Percentiles rank a stretch among this genome's conserved stretches.
These are phyloP conservation scores for Gossypium australe DNA, from an alignment of 345 rosid genomes.

Conservation along the genomic window DNA sequence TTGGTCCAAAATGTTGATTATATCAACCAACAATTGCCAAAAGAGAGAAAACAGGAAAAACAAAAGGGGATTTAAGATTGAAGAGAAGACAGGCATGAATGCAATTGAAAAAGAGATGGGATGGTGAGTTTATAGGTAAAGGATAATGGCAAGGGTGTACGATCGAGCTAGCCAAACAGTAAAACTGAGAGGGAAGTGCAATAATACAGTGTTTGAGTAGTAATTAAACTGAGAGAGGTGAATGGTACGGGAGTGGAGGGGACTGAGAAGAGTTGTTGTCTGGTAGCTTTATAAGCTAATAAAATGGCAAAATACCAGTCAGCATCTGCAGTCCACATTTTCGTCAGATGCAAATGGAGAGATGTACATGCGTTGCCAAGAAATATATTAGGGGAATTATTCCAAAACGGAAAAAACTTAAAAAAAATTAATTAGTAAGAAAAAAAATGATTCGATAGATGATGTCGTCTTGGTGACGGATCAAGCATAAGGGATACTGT, in stretches of 20 bases:
- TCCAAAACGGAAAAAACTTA: too few species aligned
- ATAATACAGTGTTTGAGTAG: constrained; percentile 35
- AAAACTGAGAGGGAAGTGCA: constrained; percentile 20
- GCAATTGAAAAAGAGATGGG: background rate
- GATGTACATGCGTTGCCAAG: constrained; percentile 15
- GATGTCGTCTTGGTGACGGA: background rate
- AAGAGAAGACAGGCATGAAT: background rate
- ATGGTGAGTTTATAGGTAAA: constrained; percentile 26
- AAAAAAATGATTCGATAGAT: too few species aligned
- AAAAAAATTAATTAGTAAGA: too few species aligned
- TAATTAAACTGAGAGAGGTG: background rate
- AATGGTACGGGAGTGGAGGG: background rate
- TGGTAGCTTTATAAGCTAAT: constrained; percentile 45
- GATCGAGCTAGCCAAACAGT: constrained; percentile 11
- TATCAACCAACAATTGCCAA: background rate
- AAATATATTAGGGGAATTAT: constrained; percentile 1
- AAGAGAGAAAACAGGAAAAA: background rate
- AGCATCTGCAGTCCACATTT: constrained; percentile 49
- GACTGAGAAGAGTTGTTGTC: constrained; percentile 23
- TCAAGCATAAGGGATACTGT: too few species aligned
- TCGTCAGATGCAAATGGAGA: constrained; percentile 31
- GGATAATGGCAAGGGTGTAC: constrained; percentile 15
- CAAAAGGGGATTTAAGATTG: background rate
- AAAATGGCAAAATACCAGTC: constrained; percentile 48
- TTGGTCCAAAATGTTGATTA: background rate